Base-by-base conservation (phyloP, 345 rosid genomes). In the Acer yangbiense region DNA sequence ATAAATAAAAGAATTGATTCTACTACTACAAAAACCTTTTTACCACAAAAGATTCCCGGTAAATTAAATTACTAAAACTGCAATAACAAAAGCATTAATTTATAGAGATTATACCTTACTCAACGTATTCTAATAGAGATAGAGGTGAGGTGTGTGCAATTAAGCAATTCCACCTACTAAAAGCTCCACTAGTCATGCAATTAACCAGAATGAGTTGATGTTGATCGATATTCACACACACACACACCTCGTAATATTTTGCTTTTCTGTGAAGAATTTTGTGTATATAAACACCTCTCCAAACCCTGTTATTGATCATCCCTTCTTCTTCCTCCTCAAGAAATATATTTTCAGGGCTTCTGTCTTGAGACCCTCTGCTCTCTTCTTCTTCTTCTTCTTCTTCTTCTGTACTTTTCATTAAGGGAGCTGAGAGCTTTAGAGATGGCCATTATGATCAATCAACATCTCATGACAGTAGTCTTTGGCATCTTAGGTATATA, bases 141-240 rank as follows among this genome's bases (percentile, higher is more conserved):
- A 21, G 54, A 71, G 63, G 86, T 76, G 77, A 65, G 83, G 76
- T 69, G 50, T 70, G 11, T 48, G 69, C 21, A 67, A 57, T 4
- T 35, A 65, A 58, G 97, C 78, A 61, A 82, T 81, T 89, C 87
- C 79, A 88, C 94, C 95, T 81, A 87, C 87, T 83, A 84, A 79
- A 60, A 61, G 55, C 78, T 83, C 86, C 94, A 93, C 87, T 90
- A 87, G 97, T 93, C 97, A 91, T 87, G 90, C 89, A 82, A n/a
- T n/a, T n/a, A n/a, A 81, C 81, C 73, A 81, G 79, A 76, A 82
- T 82, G 86, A 89, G 68, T 35, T 35, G 11, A 41, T 25, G 27
- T 25, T 25, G 27, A 25, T 25, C 1, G 46, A 32, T 32, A 32
- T 89, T 82, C 65, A 68, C 79, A 86, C 69, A 84, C 88, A 77